Evolutionary conservation across 306 rosid species (phyloP), one percentile per base, ranked within the genome.

Genomic region (Cajanus cajan): DNA sequence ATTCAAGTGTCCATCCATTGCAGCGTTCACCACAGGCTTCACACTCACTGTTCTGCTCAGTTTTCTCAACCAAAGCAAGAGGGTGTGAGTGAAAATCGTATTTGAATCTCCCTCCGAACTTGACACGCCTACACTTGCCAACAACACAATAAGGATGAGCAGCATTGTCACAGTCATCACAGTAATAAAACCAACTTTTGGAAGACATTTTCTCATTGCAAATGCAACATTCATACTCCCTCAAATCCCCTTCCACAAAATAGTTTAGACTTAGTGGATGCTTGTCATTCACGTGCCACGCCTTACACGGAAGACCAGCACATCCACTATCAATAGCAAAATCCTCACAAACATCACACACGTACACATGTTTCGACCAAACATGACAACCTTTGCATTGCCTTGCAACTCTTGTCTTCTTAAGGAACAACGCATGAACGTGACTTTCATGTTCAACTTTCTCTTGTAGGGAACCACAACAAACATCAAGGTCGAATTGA

Each of bases 261-360:
- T 33, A 62, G 5, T 10, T 62, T 12, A 80, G 58, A 13, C 34
- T 71, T 2, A 79, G 73, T 61, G 70, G 73, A 37, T 79, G 83
- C 62, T 79, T 79, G 50, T 71, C 83, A 36, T 36, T 59, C 44
- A 31, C 0, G 45, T 61, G 64, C 83, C 73, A 79, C 25, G 24
- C 65, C 66, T 13, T 71, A 15, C 66, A 7, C 43, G 73, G 83
- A 0, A 79, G 64, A 37, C 28, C 22, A 47, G 71, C 83, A 48
- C 78, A 79, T 16, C 78, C 51, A 48, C 54, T 34, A 48, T 79
- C 83, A 22, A 79, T 48, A 24, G 73, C 78, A 71, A 71, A 79
- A 18, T 71, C 78, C 1, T 71, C 78, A 48, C 83, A 79, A 71
- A 71, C 83, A 15, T 62, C 58, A 50, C 78, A 80, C 4, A 71